Base-by-base conservation (phyloP, 208 protist species). In the Vickermania spadyakhi region DNA sequence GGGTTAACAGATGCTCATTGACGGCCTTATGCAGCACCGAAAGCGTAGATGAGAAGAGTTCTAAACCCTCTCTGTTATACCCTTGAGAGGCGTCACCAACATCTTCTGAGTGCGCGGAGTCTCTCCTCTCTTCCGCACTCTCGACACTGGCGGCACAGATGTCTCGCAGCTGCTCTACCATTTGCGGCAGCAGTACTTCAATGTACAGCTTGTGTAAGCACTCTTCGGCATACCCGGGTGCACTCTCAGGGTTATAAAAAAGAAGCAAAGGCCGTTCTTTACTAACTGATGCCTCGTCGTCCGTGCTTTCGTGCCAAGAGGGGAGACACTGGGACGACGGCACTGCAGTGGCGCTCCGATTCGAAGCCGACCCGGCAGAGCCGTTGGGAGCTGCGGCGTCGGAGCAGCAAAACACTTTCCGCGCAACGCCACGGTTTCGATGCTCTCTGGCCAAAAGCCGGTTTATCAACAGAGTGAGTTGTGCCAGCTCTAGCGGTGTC, bases 1-100 rank as follows among this genome's bases (percentile, higher is more conserved):
- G 21, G 5, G 3, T 11, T 5, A 53, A 31, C 2, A 63, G 58
- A 4, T 55, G 11, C 7, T 31, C 31, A 5, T 27, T 45, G 2
- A 53, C 2, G 22, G 25, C 18, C 58, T 53, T 50, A 45, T 56
- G 13, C 11, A 63, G 27, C 11, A 27, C 58, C 18, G 58, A 29
- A 7, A 63, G 58, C 2, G 42, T 31, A 3, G 49, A 36, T 3
- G 58, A 63, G 42, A 63, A 63, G 4, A 45, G 36, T 45, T 63
- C 58, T 22, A 11, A 26, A 25, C 54, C 58, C 4, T 25, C 57
- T 21, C 28, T 21, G 57, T 27, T 31, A 23, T 53, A 61, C 18
- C 31, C 11, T 13, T 21, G n/a, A 11, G 55, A 30, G n/a, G 31
- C 57, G 31, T n/a, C 31, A 18, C 54, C 27, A 28, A n/a, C 25